Conservation (phyloP, 257 asterid genomes). For the Ligustrum vulgare region DNA sequence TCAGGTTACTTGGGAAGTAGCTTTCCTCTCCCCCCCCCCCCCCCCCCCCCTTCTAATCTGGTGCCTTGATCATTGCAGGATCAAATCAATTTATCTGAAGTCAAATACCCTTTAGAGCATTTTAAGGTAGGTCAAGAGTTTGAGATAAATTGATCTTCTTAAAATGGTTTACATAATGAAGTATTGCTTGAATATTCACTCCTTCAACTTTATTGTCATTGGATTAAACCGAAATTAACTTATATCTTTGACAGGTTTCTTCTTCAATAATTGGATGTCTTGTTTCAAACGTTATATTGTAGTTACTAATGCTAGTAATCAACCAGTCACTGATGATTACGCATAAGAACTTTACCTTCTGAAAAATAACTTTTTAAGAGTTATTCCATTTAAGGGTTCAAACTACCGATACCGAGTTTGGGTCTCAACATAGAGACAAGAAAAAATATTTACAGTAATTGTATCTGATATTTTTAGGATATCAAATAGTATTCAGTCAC, state of each 20-base stretch:
- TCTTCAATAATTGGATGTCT: neutral
- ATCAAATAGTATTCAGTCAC: neutral
- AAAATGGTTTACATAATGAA: neutral
- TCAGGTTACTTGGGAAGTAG: neutral
- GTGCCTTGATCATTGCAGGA: conserved; percentile 58
- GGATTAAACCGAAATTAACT: neutral
- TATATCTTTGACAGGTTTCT: neutral
- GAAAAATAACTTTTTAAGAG: neutral
- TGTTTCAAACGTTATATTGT: neutral
- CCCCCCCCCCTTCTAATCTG: conserved; percentile 24
- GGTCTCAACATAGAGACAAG: neutral
- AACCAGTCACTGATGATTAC: neutral
- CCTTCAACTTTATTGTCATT: conserved; percentile 1
- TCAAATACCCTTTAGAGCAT: conserved; percentile 80
- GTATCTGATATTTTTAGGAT: neutral
- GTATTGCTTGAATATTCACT: conserved; percentile 4
- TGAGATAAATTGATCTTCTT: conserved; percentile 15
- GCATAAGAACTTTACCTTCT: neutral
- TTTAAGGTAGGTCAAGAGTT: conserved; percentile 64
- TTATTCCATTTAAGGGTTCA: neutral
- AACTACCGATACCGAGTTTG: neutral
- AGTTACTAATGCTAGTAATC: neutral
- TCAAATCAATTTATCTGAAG: conserved; percentile 80
- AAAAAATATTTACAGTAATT: too few species aligned
- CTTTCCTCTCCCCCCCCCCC: neutral